Evolutionary conservation across 805 yeast species (phyloP), one percentile per base, ranked within the genome.

Genomic region (Starmerella cellae): DNA sequence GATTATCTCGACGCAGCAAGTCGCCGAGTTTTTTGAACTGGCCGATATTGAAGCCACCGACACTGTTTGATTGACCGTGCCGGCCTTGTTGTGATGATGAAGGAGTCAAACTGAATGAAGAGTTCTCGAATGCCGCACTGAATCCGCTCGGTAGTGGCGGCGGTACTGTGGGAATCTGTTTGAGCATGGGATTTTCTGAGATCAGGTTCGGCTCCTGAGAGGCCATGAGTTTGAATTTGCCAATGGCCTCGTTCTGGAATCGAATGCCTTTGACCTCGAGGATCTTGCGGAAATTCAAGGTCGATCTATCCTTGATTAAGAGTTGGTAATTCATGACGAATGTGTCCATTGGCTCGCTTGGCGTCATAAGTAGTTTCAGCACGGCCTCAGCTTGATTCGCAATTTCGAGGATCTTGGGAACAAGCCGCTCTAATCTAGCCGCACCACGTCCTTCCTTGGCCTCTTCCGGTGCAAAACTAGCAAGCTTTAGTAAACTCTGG

Each of bases 321-420:
- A 68, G 66, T 55, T 82, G 73, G 58, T 83, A 83, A 54, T 69
- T 74, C 37, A 74, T 71, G 2, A 81, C 74, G 19, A 82, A 68
- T 8, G 67, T 69, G 41, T 70, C 74, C 42, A 71, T 69, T n/a
- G 93, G 93, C n/a, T 73, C 69, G 5, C 67, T 60, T 11, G 77
- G 75, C 0, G 81, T 73, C 58, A 79, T 63, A 26, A 84, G 58
- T 3, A 83, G 71, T 55, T 81, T 80, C 44, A 84, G 63, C n/a
- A 84, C 59, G 2, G 72, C 65, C 52, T 82, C 88, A 2, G 81
- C 57, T 20, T 64, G 60, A n/a, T 56, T 52, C 2, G 43, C 39
- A 2, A 26, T 17, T 17, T 50, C 53, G 19, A 38, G n/a, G 14
- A 47, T 39, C 5, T 35, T 31, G 28, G 40, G 47, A 23, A 20